A percentile compares a stretch with the other conserved stretches of the same genome.
Evolutionary conservation across 371 early-diverging fungal genomes (phyloP).

Genomic region (Coemansia sp.): DNA sequence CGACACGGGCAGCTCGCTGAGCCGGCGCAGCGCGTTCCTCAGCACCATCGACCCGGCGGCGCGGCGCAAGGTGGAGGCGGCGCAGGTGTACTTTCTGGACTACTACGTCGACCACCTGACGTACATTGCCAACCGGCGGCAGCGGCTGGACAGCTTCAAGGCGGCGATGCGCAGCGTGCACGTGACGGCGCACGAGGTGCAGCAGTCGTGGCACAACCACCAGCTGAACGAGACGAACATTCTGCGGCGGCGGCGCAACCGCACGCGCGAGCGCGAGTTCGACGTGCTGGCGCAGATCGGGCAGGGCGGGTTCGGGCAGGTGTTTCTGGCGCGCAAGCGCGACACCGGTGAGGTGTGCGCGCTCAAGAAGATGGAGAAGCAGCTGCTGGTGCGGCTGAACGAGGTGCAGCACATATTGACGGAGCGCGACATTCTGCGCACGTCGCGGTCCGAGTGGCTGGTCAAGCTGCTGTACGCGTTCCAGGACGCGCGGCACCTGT

Average conservation of each 20-base stretch:
- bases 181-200: constrained; percentile 39
- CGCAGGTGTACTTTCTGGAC: constrained; percentile 66
- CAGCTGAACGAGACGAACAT: constrained; percentile 56
- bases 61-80: constrained; percentile 52
- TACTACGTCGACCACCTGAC: constrained; percentile 73
- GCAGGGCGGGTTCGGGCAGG: constrained; percentile 83
- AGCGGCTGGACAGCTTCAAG: constrained; percentile 60
- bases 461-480: constrained; percentile 79
- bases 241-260: constrained; percentile 64
- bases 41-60: constrained; percentile 49
- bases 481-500: constrained; percentile 62
- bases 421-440: constrained; percentile 68
- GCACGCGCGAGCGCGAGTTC: constrained; percentile 65
- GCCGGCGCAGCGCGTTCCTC: constrained; percentile 50
- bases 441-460: constrained; percentile 66
- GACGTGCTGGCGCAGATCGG: constrained; percentile 75
- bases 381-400: constrained; percentile 56
- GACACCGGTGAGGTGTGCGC: constrained; percentile 65
- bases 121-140: constrained; percentile 65
- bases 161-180: constrained; percentile 49
- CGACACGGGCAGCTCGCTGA: constrained; percentile 34
- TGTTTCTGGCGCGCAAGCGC: constrained; percentile 64
- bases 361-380: constrained; percentile 69
- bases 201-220: constrained; percentile 59
- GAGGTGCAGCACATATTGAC: constrained; percentile 71